Evolutionary conservation across 2,329 filamentous ascomycete species (phyloP).

Genomic region (Paracamarosporium sp.): DNA sequence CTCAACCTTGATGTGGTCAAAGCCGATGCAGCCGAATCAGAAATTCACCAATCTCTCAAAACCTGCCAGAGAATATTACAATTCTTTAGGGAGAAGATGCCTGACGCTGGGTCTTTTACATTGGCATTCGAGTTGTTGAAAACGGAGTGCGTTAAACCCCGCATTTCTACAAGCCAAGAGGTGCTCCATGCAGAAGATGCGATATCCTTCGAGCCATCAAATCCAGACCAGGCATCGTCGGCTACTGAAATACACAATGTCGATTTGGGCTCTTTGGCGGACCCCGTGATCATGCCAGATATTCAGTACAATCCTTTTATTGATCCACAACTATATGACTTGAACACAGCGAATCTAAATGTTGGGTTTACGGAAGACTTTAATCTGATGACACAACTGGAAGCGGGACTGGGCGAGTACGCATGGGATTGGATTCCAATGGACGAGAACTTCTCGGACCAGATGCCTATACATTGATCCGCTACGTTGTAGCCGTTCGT

Average conservation of each 20-base stretch:
- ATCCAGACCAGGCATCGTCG: background rate
- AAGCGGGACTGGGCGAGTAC: constrained; percentile 42
- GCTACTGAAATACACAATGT: background rate
- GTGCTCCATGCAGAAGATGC: background rate
- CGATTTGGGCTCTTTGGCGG: background rate
- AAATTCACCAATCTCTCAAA: constrained; percentile 11
- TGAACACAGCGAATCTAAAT: constrained; percentile 7
- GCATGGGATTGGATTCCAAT: constrained; percentile 31
- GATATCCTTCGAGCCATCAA: background rate
- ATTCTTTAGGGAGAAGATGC: constrained; percentile 32
- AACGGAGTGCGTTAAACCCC: constrained; percentile 22
- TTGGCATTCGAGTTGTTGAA: constrained; percentile 34
- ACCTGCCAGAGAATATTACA: constrained; percentile 28
- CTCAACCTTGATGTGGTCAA: constrained; percentile 28
- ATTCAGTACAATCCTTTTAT: background rate
- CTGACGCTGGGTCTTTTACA: constrained; percentile 32
- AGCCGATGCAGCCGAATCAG: constrained; percentile 12
- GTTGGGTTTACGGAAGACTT: constrained; percentile 17
- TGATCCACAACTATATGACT: background rate
- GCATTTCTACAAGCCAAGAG: too few relatives aligned
- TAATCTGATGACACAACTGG: constrained; percentile 29
- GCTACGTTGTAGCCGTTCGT: background rate
- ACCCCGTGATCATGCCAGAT: background rate
- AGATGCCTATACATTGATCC: constrained; percentile 10
- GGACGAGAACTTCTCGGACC: constrained; percentile 15